Conservation (phyloP, 495 filamentous ascomycete species). For the Penicillium ochrochloron region DNA sequence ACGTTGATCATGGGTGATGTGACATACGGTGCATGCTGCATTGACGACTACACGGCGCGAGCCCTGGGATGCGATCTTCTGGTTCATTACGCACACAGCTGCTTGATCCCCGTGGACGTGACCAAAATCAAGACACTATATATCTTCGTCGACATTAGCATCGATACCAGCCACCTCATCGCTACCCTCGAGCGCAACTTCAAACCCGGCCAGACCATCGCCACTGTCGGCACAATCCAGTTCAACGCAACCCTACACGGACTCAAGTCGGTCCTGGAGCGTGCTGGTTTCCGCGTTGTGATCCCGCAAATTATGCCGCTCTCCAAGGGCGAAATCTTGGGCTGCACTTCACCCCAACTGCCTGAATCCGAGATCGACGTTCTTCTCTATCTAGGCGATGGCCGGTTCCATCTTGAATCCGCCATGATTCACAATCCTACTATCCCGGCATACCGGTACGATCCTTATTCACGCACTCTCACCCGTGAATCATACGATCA, state of each 20-base stretch:
- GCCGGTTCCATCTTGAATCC: slow-evolving; percentile 94
- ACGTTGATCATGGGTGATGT: slow-evolving; percentile 99
- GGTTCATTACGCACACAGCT: slow-evolving; percentile 97
- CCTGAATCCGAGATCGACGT: slow-evolving; percentile 63
- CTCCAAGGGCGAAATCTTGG: slow-evolving; percentile 91
- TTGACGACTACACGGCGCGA: slow-evolving; percentile 96
- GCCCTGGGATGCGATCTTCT: slow-evolving; percentile 93
- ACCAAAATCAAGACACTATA: slow-evolving; percentile 96
- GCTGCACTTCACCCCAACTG: slow-evolving; percentile 88
- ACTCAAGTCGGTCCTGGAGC: slow-evolving; percentile 72
- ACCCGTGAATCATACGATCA: slow-evolving; percentile 91
- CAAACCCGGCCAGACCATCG: slow-evolving; percentile 78
- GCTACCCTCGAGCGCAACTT: slow-evolving; percentile 91
- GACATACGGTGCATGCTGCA: slow-evolving; percentile 98
- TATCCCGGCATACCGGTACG: slow-evolving; percentile 92
- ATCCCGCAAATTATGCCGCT: slow-evolving; percentile 94
- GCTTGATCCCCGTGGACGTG: slow-evolving; percentile 92
- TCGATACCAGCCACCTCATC: slow-evolving; percentile 85
- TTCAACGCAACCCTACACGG: slow-evolving; percentile 97
- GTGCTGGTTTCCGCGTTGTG: slow-evolving; percentile 77
- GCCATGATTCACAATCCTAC: slow-evolving; percentile 98
- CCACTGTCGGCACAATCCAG: slow-evolving; percentile 95
- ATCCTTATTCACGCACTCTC: slow-evolving; percentile 90
- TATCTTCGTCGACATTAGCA: slow-evolving; percentile 97
- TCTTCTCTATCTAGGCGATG: slow-evolving; percentile 93